Evolutionary conservation across 306 rosid genomes (phyloP).

Genomic region (Ammopiptanthus mongolicus): DNA sequence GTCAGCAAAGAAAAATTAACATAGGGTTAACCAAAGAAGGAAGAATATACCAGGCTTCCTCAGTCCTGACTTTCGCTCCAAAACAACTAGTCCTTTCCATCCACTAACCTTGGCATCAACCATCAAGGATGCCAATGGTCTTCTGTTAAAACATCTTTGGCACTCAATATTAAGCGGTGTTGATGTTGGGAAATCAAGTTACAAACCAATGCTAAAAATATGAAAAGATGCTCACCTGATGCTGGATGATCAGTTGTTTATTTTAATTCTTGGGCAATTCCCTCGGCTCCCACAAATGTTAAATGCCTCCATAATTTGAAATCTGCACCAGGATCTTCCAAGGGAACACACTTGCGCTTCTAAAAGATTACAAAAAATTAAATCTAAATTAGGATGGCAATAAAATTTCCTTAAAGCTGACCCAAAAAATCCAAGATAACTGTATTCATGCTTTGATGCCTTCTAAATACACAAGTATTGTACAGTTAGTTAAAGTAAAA

Average conservation of each 20-base stretch:
- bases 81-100: not conserved
- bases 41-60: not conserved
- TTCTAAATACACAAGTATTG: not conserved
- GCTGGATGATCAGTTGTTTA: slow-evolving; percentile 43
- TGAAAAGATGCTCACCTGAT: slow-evolving; percentile 39
- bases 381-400: not conserved
- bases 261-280: slow-evolving; percentile 41
- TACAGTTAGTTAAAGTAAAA: not conserved
- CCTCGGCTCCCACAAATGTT: slow-evolving; percentile 32
- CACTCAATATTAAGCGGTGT: not conserved
- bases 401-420: not conserved
- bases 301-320: slow-evolving; percentile 41
- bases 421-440: not conserved
- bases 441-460: not conserved
- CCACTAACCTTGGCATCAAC: not conserved
- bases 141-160: not conserved
- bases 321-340: slow-evolving; percentile 59
- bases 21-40: not conserved
- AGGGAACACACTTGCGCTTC: slow-evolving; percentile 49
- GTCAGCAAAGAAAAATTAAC: not conserved
- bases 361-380: slow-evolving; percentile 19
- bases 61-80: not conserved
- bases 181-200: not conserved
- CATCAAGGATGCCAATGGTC: not conserved
- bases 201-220: not conserved